These are phyloP conservation scores for Saccharomycopsis vini DNA, from an alignment of 805 yeast species.

Conservation along the genomic window DNA sequence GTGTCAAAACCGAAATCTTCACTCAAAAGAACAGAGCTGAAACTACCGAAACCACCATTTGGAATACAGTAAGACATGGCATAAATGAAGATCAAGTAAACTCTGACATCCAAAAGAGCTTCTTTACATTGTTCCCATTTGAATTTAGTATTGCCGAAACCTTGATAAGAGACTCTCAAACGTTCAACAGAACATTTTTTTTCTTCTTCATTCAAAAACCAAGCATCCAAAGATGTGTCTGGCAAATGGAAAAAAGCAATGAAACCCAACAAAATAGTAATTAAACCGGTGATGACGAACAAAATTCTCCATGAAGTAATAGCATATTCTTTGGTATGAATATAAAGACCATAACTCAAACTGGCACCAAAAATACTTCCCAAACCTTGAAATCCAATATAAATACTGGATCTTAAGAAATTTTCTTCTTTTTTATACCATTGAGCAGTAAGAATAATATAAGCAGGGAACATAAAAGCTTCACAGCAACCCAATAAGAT, in stretches of 20 bases:
- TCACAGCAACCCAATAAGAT: slow-evolving; percentile 25
- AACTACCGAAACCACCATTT: slow-evolving; percentile 26
- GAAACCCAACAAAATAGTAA: slow-evolving; percentile 43
- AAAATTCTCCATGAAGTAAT: slow-evolving; percentile 45
- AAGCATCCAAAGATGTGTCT: slow-evolving; percentile 34
- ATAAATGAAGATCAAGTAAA: slow-evolving; percentile 26
- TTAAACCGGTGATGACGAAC: slow-evolving; percentile 45
- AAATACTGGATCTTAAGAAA: slow-evolving; percentile 28
- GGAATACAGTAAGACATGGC: slow-evolving; percentile 27
- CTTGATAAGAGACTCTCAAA: no score
- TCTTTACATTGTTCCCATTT: slow-evolving; percentile 36
- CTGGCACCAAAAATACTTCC: slow-evolving; percentile 24
- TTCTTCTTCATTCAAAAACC: slow-evolving; percentile 29
- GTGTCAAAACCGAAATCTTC: slow-evolving; percentile 35
- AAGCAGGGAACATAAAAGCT: slow-evolving; percentile 23
- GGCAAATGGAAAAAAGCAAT: slow-evolving; percentile 37
- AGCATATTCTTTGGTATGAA: no score
- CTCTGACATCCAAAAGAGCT: slow-evolving; percentile 33
- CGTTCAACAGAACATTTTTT: no score
- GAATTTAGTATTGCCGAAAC: slow-evolving; percentile 23
- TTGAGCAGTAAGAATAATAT: slow-evolving; percentile 27
- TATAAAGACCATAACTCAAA: no score
- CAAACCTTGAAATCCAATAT: slow-evolving; percentile 28
- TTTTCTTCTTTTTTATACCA: slow-evolving; percentile 28
- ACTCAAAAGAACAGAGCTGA: slow-evolving; percentile 24